Conservation (phyloP, 176 grass and related monocot species). For the Bonia amplexicaulis region DNA sequence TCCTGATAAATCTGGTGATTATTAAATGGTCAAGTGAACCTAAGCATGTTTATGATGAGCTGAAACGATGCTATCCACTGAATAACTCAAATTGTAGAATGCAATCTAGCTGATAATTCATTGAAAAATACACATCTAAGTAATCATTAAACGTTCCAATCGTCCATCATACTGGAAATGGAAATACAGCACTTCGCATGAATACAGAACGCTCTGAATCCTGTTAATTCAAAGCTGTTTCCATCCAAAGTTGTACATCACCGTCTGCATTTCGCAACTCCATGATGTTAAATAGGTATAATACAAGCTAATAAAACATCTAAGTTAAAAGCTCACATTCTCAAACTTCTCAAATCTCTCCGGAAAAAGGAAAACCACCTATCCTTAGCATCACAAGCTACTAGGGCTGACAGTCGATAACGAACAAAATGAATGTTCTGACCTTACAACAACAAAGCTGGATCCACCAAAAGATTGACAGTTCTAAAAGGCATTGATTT, state of each 20-base stretch:
- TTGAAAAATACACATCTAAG: not conserved
- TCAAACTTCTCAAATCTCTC: constrained; percentile 9
- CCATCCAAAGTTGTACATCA: constrained; percentile 1
- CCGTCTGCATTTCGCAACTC: not conserved
- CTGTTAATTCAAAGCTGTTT: not conserved
- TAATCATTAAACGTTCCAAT: not conserved
- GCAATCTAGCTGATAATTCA: not conserved
- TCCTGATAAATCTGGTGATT: not conserved
- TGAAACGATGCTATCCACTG: not conserved
- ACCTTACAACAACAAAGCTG: constrained; percentile 28
- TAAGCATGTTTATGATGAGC: not conserved
- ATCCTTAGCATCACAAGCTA: constrained; percentile 15
- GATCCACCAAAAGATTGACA: not conserved
- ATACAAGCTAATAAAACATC: constrained; percentile 31
- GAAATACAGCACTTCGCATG: not conserved
- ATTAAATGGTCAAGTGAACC: not conserved
- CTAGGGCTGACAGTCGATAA: constrained; percentile 31
- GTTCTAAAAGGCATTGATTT: not conserved
- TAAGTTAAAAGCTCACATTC: constrained; percentile 1
- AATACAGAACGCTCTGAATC: not conserved
- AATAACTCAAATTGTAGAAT: not conserved
- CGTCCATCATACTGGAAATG: not conserved
- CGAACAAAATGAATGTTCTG: constrained; percentile 42
- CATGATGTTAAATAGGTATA: not conserved
- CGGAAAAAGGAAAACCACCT: constrained; percentile 7